A percentile compares a stretch with the other conserved stretches of the same genome.
These are phyloP conservation scores for Umbelopsis ramanniana DNA, from an alignment of 192 early-diverging fungal genomes.

Conservation along the genomic window DNA sequence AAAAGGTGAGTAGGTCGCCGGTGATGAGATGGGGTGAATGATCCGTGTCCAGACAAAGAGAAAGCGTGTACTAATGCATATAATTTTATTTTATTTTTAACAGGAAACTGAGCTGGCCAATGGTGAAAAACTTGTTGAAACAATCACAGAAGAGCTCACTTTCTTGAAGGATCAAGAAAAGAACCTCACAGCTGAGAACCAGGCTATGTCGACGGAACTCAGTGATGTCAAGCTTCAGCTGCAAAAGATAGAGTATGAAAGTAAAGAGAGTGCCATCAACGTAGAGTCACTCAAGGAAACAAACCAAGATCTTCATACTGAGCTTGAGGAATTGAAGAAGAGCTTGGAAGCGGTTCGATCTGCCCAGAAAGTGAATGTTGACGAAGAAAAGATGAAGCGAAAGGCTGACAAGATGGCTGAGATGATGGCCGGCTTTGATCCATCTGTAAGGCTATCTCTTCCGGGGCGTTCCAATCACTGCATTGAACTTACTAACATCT, in stretches of 20 bases:
- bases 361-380: slow-evolving; percentile 55
- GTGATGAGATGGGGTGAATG: background rate
- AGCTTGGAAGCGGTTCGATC: slow-evolving; percentile 56
- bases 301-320: slow-evolving; percentile 75
- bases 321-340: slow-evolving; percentile 81
- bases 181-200: slow-evolving; percentile 68
- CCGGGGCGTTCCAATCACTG: too few species aligned
- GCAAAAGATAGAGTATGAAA: slow-evolving; percentile 87
- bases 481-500: slow-evolving; percentile 4
- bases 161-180: slow-evolving; percentile 70
- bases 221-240: slow-evolving; percentile 82
- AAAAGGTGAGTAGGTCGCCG: slow-evolving; percentile 54
- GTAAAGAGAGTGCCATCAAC: slow-evolving; percentile 87
- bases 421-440: slow-evolving; percentile 88
- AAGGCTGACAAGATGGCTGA: slow-evolving; percentile 87
- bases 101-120: slow-evolving; percentile 80
- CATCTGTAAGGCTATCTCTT: slow-evolving; percentile 66
- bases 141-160: slow-evolving; percentile 78
- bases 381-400: slow-evolving; percentile 78
- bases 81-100: background rate
- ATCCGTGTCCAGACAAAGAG: background rate
- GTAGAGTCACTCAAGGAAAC: slow-evolving; percentile 89
- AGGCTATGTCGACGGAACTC: slow-evolving; percentile 71
- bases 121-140: slow-evolving; percentile 61
- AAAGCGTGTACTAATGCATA: background rate